Conservation (phyloP, 1,284 basidiomycete species). For the Sporisorium exsertum region DNA sequence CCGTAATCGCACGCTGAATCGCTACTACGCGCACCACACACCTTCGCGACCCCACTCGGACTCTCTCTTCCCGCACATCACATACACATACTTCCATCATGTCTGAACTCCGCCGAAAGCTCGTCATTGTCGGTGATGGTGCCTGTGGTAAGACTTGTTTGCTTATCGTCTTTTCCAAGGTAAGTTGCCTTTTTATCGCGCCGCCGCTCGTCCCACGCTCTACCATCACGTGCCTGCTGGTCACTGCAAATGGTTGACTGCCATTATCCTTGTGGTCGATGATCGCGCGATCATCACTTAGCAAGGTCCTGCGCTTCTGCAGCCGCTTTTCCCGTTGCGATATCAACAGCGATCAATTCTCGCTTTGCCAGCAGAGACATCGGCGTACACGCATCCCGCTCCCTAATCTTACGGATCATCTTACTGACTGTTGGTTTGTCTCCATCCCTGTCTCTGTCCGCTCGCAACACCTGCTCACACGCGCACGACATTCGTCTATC, state of each 20-base stretch:
- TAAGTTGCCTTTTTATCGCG: slow-evolving; percentile 31
- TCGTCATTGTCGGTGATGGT: slow-evolving; percentile 69
- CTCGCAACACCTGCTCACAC: not conserved
- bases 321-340: not conserved
- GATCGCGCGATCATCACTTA: not conserved
- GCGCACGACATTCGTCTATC: not conserved
- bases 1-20: not conserved
- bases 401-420: too few relatives aligned
- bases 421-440: not conserved
- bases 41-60: slow-evolving; percentile 3
- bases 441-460: not conserved
- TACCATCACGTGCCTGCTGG: not conserved
- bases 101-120: slow-evolving; percentile 67
- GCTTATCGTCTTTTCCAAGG: slow-evolving; percentile 84
- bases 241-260: not conserved
- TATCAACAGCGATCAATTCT: not conserved
- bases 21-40: not conserved
- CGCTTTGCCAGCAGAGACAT: not conserved
- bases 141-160: slow-evolving; percentile 86
- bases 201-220: not conserved
- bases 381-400: not conserved
- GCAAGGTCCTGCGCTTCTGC: not conserved
- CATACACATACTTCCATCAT: slow-evolving; percentile 27
- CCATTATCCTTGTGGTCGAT: not conserved
- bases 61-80: slow-evolving; percentile 9